Evolutionary conservation across 805 yeast genomes (phyloP).

Genomic region (Danielia reshetovae): DNA sequence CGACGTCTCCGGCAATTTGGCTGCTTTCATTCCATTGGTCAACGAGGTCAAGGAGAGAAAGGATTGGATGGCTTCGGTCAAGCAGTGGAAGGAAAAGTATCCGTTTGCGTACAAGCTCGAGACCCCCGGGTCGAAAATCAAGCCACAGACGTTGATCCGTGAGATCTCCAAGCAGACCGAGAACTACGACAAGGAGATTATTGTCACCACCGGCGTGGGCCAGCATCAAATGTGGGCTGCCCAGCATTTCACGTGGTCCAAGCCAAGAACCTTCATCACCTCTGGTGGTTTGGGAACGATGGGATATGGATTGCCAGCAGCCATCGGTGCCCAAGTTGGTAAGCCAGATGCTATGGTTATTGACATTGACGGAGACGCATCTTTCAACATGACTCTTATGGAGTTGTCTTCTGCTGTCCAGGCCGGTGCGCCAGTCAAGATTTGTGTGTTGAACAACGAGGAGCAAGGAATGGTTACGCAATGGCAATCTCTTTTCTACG

Average conservation of each 20-base stretch:
- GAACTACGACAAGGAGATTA: slow-evolving; percentile 64
- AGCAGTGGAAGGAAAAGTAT: slow-evolving; percentile 79
- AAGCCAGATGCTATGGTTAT: slow-evolving; percentile 92
- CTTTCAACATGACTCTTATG: slow-evolving; percentile 96
- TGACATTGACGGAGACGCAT: slow-evolving; percentile 98
- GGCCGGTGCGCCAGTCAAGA: slow-evolving; percentile 86
- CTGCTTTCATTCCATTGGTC: slow-evolving; percentile 67
- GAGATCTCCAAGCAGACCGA: slow-evolving; percentile 73
- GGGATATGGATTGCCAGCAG: slow-evolving; percentile 98
- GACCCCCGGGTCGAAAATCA: slow-evolving; percentile 74
- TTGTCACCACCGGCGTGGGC: slow-evolving; percentile 97
- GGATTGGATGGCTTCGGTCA: slow-evolving; percentile 73
- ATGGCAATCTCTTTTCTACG: slow-evolving; percentile 97
- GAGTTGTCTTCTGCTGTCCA: slow-evolving; percentile 94
- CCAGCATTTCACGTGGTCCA: slow-evolving; percentile 91
- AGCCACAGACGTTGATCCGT: slow-evolving; percentile 87
- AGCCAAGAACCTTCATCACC: slow-evolving; percentile 92
- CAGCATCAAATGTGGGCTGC: slow-evolving; percentile 99
- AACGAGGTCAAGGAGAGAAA: slow-evolving; percentile 61
- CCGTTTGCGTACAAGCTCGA: slow-evolving; percentile 82
- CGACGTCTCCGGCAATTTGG: slow-evolving; percentile 80
- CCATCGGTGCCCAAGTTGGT: slow-evolving; percentile 97
- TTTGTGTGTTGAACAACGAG: slow-evolving; percentile 87
- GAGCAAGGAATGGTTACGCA: slow-evolving; percentile 99
- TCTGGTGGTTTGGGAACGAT: slow-evolving; percentile 98